Evolutionary conservation across 495 filamentous ascomycete genomes (phyloP).

Genomic region (Neurospora tetrasperma): DNA sequence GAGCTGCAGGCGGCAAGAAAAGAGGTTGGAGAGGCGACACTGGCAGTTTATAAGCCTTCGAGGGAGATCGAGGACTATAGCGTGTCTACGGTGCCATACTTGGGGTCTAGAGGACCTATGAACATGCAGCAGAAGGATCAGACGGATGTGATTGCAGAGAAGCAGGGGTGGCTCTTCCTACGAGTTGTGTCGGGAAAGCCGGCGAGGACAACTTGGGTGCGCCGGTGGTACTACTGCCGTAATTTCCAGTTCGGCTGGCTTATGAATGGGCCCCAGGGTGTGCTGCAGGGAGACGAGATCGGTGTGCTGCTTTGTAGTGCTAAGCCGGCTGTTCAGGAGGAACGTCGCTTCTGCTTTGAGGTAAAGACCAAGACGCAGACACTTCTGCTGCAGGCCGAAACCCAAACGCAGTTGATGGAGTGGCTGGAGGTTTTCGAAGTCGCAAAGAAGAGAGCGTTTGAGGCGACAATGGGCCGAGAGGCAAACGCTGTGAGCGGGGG

Average conservation of each 20-base stretch:
- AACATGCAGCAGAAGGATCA: slow-evolving; percentile 37
- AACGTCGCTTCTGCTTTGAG: slow-evolving; percentile 93
- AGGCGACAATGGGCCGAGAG: slow-evolving; percentile 55
- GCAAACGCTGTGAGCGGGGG: slow-evolving; percentile 48
- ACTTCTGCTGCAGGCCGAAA: slow-evolving; percentile 85
- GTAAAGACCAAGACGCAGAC: slow-evolving; percentile 95
- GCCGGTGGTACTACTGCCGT: slow-evolving; percentile 90
- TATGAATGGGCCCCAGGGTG: slow-evolving; percentile 74
- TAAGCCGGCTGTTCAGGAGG: slow-evolving; percentile 82
- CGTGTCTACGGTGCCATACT: slow-evolving; percentile 71
- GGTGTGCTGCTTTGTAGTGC: slow-evolving; percentile 90
- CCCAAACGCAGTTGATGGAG: slow-evolving; percentile 75
- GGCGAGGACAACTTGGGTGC: slow-evolving; percentile 73
- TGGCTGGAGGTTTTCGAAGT: slow-evolving; percentile 90
- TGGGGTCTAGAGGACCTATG: slow-evolving; percentile 61
- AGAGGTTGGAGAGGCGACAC: slow-evolving; percentile 72
- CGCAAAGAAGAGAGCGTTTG: slow-evolving; percentile 84
- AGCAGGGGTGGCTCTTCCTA: slow-evolving; percentile 91
- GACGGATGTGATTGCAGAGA: slow-evolving; percentile 48
- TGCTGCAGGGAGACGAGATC: slow-evolving; percentile 92
- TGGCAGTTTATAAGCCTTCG: slow-evolving; percentile 62
- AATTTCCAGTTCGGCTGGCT: slow-evolving; percentile 95
- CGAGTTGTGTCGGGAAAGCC: slow-evolving; percentile 79
- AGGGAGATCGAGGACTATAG: slow-evolving; percentile 91
- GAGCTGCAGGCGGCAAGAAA: slow-evolving; percentile 71